phyloP scores from a whole-genome alignment of 768 basidiomycete genomes.

The Tricholoma saponaceum region DNA sequence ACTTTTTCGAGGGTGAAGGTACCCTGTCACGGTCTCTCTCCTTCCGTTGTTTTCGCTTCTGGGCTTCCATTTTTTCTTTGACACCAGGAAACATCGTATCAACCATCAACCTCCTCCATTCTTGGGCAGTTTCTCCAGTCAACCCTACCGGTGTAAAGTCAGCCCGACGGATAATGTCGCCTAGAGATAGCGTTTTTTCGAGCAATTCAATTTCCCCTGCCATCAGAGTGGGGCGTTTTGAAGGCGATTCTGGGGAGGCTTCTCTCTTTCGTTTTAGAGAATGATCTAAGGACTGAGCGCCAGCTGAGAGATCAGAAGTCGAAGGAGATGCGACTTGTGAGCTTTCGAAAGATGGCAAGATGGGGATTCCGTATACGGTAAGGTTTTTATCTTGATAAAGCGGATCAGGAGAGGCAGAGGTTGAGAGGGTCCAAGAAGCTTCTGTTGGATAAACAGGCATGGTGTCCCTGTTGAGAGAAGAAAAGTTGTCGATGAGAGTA shows the following conservation, averaged over 20 bases:
- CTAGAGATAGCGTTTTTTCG: conserved; percentile 15
- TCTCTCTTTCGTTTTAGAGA: conserved; percentile 44
- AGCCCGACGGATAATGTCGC: conserved; percentile 15
- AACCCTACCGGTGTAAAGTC: conserved; percentile 33
- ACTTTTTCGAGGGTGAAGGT: not conserved
- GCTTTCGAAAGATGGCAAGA: conserved; percentile 20
- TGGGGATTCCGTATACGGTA: conserved; percentile 58
- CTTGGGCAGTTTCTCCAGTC: conserved; percentile 41
- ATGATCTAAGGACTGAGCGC: conserved; percentile 9
- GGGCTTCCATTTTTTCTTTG: conserved; percentile 12
- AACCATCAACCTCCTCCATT: conserved; percentile 51
- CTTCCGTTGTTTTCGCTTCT: conserved; percentile 7
- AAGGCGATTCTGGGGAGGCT: conserved; percentile 30
- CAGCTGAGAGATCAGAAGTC: not conserved
- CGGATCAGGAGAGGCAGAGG: conserved; percentile 29
- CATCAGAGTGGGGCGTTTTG: conserved; percentile 26
- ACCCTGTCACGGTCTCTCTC: not conserved
- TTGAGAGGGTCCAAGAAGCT: conserved; percentile 25
- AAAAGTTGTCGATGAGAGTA: conserved; percentile 1
- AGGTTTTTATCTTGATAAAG: conserved; percentile 62
- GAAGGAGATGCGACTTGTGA: not conserved
- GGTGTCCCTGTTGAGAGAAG: conserved; percentile 37
- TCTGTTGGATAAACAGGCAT: conserved; percentile 45
- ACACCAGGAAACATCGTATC: conserved; percentile 60
- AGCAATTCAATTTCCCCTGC: not conserved